Base-by-base conservation (phyloP, 2,329 filamentous ascomycete genomes). In the Chrysoporthe puriensis region DNA sequence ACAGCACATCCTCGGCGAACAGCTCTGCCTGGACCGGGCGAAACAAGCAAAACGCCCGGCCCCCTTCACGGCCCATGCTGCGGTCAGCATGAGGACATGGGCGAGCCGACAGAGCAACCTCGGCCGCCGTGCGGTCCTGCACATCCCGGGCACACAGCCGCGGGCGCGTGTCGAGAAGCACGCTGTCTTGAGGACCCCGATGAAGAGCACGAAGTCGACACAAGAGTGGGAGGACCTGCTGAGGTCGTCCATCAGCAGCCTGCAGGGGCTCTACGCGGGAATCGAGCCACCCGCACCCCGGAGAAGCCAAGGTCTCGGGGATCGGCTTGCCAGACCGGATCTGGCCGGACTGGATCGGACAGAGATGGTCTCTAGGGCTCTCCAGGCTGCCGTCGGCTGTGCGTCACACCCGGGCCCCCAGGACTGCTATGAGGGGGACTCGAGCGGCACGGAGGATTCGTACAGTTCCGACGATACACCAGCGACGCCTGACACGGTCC, bases 181-280 rank as follows among this genome's bases (percentile, higher is more conserved):
- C 36, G 26, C 21, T 32, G 56, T 50, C 57, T 9, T 61, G 44
- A 61, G 43, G 13, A 69, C 62, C 44, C 57, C 63, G 4, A 61
- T 43, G 0, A 64, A 69, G 52, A 58, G 43, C 44, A 46, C 36
- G 59, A 59, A 36, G 42, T 63, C 67, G 5, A 43, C 59, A 14
- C 48, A n/a, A 34, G 67, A 69, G 43, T 69, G 67, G 67, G 67
- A 63, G 42, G 50, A 63, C 42, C 64, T 69, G 44, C 36, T 69
- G 21, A 63, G 54, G 36, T 43, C 61, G 8, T 69, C 67, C 21
- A 34, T 63, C 59, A 52, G 52, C 59, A 52, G 26, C 34, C 44
- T 69, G 42, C 67, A 69, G 26, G 63, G 67, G 14, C 59, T 66
- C 18, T 69, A 69, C 40, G 50, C 59, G 3, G 61, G 52, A 14